Evolutionary conservation across 176 grass and related monocot species (phyloP).

Genomic region (Hordeum marinum): DNA sequence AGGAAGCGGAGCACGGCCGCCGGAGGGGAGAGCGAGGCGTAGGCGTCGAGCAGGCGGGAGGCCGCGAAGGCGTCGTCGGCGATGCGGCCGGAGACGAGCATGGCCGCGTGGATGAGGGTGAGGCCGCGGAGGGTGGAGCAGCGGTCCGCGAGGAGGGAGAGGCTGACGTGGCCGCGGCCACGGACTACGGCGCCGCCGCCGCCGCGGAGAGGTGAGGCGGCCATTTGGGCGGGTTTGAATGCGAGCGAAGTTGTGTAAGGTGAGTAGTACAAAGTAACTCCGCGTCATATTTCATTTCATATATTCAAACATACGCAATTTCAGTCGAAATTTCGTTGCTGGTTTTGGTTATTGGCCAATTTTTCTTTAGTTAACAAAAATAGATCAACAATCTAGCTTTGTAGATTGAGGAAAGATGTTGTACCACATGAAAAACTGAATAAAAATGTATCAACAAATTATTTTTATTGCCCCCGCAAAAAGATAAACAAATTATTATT

Average conservation of each 20-base stretch:
- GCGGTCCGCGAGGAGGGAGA: constrained; percentile 48
- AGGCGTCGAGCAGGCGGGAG: not conserved
- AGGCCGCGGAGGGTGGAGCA: constrained; percentile 25
- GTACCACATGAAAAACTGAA: too few relatives aligned
- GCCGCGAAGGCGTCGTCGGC: constrained; percentile 30
- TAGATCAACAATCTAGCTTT: too few relatives aligned
- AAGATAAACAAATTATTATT: too few relatives aligned
- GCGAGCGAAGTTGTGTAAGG: not conserved
- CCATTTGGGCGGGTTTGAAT: not conserved
- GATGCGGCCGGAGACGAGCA: constrained; percentile 45
- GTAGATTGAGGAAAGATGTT: too few relatives aligned
- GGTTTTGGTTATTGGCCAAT: too few relatives aligned
- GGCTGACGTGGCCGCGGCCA: not conserved
- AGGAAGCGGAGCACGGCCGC: constrained; percentile 33
- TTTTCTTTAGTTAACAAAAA: too few relatives aligned
- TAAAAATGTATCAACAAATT: too few relatives aligned
- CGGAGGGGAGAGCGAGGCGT: not conserved
- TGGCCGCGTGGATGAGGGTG: constrained; percentile 35
- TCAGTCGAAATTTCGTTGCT: too few relatives aligned
- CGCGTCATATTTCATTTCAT: too few relatives aligned
- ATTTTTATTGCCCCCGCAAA: too few relatives aligned
- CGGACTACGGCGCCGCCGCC: not conserved
- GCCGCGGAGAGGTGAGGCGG: not conserved
- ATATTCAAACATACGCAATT: too few relatives aligned
- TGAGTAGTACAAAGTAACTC: too few relatives aligned